phyloP scores from a whole-genome alignment of 768 basidiomycete species.

The Leccinum rimulosum region DNA sequence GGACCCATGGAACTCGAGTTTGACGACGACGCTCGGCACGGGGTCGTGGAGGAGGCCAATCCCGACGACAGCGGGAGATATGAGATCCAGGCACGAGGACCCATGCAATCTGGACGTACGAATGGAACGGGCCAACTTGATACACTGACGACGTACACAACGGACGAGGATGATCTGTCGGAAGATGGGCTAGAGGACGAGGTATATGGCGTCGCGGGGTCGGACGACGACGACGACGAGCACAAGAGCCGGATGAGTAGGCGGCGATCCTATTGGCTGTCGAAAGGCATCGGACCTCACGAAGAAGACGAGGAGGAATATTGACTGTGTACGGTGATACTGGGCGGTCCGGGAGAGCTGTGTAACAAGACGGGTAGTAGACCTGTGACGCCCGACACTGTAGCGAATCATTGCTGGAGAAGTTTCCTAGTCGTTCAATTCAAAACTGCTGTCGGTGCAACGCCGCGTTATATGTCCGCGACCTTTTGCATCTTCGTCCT shows the following conservation, averaged over 20 bases:
- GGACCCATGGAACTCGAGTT: slow-evolving; percentile 34
- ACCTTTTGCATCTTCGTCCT: background rate
- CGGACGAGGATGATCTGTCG: slow-evolving; percentile 41
- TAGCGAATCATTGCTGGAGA: background rate
- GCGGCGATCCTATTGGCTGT: slow-evolving; percentile 57
- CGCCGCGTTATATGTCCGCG: background rate
- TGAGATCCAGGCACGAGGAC: slow-evolving; percentile 46
- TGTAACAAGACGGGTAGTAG: slow-evolving; percentile 4
- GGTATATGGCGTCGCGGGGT: slow-evolving; percentile 19
- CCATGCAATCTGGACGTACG: slow-evolving; percentile 43
- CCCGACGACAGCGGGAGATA: slow-evolving; percentile 60
- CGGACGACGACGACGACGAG: slow-evolving; percentile 25
- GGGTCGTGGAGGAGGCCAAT: slow-evolving; percentile 6
- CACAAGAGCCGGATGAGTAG: slow-evolving; percentile 3
- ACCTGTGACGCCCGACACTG: background rate
- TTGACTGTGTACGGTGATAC: background rate
- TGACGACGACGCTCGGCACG: slow-evolving; percentile 17
- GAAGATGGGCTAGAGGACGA: slow-evolving; percentile 30
- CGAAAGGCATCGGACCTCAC: slow-evolving; percentile 43
- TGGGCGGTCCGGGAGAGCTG: background rate
- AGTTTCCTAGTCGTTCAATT: background rate
- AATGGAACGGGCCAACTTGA: slow-evolving; percentile 37
- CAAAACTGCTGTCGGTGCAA: background rate
- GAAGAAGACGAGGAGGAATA: slow-evolving; percentile 19
- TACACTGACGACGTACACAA: slow-evolving; percentile 46